A percentile compares a stretch with the other conserved stretches of the same genome.
Conservation (phyloP, 2,329 filamentous ascomycete species). For the Phoma sp. region DNA sequence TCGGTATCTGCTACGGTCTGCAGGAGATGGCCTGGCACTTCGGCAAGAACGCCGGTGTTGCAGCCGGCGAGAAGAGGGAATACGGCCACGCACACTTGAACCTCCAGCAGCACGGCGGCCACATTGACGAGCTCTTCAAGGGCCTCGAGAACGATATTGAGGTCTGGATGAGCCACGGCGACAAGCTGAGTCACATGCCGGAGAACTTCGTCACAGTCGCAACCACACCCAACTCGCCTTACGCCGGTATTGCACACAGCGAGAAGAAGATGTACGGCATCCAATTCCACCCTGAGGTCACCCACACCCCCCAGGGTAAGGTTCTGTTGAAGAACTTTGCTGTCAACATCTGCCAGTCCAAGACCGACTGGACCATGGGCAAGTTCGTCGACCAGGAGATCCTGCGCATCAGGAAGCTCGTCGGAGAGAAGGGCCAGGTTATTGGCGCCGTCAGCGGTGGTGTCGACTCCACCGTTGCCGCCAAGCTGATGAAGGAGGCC, state of each 20-base stretch:
- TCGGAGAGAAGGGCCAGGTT: conserved; percentile 82
- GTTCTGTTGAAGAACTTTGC: conserved; percentile 82
- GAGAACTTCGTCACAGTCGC: conserved; percentile 75
- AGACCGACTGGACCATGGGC: conserved; percentile 82
- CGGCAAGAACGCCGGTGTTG: conserved; percentile 65
- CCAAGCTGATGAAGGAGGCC: conserved; percentile 83
- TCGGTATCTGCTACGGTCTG: conserved; percentile 68
- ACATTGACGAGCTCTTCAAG: conserved; percentile 80
- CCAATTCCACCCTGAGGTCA: conserved; percentile 90
- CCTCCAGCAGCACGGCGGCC: conserved; percentile 61
- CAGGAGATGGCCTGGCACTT: conserved; percentile 78
- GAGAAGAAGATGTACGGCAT: conserved; percentile 76
- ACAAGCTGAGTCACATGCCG: conserved; percentile 80
- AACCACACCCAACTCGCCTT: conserved; percentile 76
- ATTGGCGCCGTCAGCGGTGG: conserved; percentile 81
- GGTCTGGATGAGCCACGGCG: conserved; percentile 87
- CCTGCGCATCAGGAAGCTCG: conserved; percentile 76
- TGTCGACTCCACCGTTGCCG: conserved; percentile 88
- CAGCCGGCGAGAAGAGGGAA: conserved; percentile 70
- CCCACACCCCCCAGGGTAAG: conserved; percentile 71
- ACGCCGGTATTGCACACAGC: conserved; percentile 77
- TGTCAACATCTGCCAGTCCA: conserved; percentile 78
- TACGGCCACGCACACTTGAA: conserved; percentile 74
- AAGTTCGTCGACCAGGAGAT: conserved; percentile 85
- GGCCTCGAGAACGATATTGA: conserved; percentile 73